Evolutionary conservation across 441 rosid species (phyloP), one percentile per base, ranked within the genome.

Genomic region (Dalechampia spathulata): DNA sequence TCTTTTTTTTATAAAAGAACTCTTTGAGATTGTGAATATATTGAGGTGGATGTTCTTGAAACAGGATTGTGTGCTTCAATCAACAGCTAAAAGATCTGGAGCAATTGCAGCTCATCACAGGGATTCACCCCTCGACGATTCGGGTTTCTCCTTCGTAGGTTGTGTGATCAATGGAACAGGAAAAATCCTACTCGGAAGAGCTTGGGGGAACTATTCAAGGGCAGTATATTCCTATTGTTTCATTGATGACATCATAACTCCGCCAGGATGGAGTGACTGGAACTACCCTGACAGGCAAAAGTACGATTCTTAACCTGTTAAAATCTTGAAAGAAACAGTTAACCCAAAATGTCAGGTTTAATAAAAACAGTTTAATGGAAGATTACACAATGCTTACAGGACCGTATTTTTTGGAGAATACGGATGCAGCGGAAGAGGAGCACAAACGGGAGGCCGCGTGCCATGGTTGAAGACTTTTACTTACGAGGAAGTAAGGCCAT

Each of bases 211-310:
- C 63, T 82, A 81, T 52, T 86, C 97, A 4, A 86, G 90, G 70
- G 67, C 57, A 3, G 72, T 92, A 23, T 92, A 86, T 65, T 81
- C 97, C 1, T 69, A 89, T 73, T 85, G 96, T 63, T 52, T 67
- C 45, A 49, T 92, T 10, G 87, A 65, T 25, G 74, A 83, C 70
- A 50, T 89, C 43, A 80, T 92, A 61, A 62, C 47, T 58, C 90
- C 95, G 4, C n/a, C 72, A 21, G 92, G 97, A 47, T 92, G 99
- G 99, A 89, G 82, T 54, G 94, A 92, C 76, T 92, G 99, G 97
- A 64, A 72, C 61, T n/a, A 49, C 39, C 70, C 83, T 7, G 36
- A 48, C 57, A 79, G 95, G 60, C 87, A 75, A 59, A 83, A 70
- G 95, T 86, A 70, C 13, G 34, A 15, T n/a, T 50, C 62, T 42